A percentile compares a stretch with the other conserved stretches of the same genome.
phyloP scores from a whole-genome alignment of 768 basidiomycete genomes.

The Termitomyces sp. region DNA sequence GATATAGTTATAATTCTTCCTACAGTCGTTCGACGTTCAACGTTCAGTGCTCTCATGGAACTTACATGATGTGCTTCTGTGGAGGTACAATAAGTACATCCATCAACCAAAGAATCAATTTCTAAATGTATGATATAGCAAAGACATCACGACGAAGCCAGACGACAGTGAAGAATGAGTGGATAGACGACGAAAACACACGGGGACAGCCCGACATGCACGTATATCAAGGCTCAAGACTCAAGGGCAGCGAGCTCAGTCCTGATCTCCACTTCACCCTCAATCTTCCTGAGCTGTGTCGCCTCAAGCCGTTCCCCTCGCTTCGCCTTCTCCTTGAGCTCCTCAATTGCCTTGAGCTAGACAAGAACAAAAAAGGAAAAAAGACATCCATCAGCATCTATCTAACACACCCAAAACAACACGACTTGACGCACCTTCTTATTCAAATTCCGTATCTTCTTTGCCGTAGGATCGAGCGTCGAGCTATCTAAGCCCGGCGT shows the following conservation, averaged over 20 bases:
- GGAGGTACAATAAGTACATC: not conserved
- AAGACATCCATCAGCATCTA: not conserved
- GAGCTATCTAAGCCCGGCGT: constrained; percentile 53
- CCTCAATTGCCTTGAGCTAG: constrained; percentile 97
- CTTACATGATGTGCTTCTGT: not conserved
- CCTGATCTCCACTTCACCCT: constrained; percentile 80
- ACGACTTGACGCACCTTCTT: constrained; percentile 72
- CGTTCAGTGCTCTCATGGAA: not conserved
- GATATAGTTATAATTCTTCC: too few relatives aligned
- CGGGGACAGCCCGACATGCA: not conserved
- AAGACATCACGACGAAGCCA: constrained; percentile 1
- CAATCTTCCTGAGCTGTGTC: constrained; percentile 97
- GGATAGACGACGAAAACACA: not conserved
- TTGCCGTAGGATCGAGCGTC: constrained; percentile 72
- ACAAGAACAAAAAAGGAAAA: not conserved
- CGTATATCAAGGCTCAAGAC: not conserved
- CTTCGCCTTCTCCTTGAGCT: constrained; percentile 89
- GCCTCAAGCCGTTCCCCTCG: constrained; percentile 90
- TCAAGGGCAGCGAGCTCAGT: constrained; percentile 55
- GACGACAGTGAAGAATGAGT: not conserved
- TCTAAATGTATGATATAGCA: constrained; percentile 6
- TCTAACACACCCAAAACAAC: not conserved
- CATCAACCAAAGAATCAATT: not conserved
- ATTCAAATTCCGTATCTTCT: constrained; percentile 91
- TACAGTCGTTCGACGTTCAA: not conserved